A percentile compares a stretch with the other conserved stretches of the same genome.
Conservation (phyloP, 176 grass and related monocot species). For the Oryza australiensis region DNA sequence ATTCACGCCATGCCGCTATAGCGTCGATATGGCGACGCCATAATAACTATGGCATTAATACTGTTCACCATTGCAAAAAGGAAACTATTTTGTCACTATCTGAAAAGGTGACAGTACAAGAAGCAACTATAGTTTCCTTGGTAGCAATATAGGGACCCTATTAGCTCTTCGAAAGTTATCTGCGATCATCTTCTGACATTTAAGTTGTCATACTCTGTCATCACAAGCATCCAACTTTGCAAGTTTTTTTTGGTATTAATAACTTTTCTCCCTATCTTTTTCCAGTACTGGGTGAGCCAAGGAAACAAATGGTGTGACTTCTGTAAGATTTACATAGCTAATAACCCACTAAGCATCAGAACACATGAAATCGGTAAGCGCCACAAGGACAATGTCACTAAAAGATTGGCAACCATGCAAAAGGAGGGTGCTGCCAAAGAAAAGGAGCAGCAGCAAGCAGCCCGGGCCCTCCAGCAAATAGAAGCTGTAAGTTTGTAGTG, state of each 20-base stretch:
- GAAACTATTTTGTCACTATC: background rate
- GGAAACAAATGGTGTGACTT: constrained; percentile 99
- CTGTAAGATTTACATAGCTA: constrained; percentile 85
- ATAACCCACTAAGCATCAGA: constrained; percentile 83
- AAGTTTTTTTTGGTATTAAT: background rate
- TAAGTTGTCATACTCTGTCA: background rate
- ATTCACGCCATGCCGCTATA: no score
- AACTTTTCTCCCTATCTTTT: constrained; percentile 5
- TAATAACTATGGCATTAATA: constrained; percentile 11
- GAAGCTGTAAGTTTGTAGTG: constrained; percentile 58
- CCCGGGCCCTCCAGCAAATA: constrained; percentile 79
- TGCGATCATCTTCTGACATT: background rate
- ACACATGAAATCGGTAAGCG: constrained; percentile 96
- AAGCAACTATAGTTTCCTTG: background rate
- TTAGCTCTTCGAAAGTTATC: background rate
- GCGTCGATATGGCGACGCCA: no score
- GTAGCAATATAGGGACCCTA: background rate
- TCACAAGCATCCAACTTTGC: background rate
- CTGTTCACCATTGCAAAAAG: background rate
- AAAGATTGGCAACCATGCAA: constrained; percentile 73
- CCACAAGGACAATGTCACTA: constrained; percentile 89
- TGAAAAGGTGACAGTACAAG: background rate
- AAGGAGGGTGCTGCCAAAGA: constrained; percentile 81
- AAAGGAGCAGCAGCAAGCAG: constrained; percentile 79
- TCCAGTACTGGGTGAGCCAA: constrained; percentile 99